Conservation (phyloP, 108 stramenopile species). For the Cyclotella cryptica region DNA sequence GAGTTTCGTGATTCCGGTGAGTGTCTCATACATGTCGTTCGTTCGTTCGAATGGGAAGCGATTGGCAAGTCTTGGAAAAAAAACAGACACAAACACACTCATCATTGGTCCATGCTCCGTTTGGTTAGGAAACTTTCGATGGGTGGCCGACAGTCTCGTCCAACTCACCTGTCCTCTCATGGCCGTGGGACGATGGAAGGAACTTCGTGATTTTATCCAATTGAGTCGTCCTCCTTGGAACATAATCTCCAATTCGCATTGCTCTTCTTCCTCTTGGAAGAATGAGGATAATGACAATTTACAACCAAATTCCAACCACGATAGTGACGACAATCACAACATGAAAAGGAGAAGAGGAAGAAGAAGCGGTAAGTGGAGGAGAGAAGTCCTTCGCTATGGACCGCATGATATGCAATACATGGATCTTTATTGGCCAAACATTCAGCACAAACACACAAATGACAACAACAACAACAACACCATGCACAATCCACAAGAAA, state of each 20-base stretch:
- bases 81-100: no score
- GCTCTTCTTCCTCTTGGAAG: no score
- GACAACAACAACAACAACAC: constrained; percentile 43
- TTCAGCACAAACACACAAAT: neutral
- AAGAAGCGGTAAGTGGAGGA: constrained; percentile 17
- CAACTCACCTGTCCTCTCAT: constrained; percentile 44
- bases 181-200: constrained; percentile 28
- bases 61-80: no score
- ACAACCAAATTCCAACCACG: no score
- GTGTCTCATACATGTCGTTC: neutral
- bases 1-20: constrained; percentile 56
- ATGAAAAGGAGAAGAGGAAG: neutral
- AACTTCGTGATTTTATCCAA: constrained; percentile 23
- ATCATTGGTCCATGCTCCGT: neutral
- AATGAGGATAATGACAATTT: neutral
- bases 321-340: neutral
- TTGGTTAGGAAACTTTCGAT: constrained; percentile 59
- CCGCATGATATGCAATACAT: constrained; percentile 64
- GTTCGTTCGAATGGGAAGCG: no score
- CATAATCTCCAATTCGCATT: no score
- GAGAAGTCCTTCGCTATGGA: constrained; percentile 56
- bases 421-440: constrained; percentile 67
- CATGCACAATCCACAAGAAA: constrained; percentile 17
- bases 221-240: constrained; percentile 1
- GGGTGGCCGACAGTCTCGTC: constrained; percentile 58